Base-by-base conservation (phyloP, 2,329 filamentous ascomycete genomes). In the Paraconiothyrium brasiliense region DNA sequence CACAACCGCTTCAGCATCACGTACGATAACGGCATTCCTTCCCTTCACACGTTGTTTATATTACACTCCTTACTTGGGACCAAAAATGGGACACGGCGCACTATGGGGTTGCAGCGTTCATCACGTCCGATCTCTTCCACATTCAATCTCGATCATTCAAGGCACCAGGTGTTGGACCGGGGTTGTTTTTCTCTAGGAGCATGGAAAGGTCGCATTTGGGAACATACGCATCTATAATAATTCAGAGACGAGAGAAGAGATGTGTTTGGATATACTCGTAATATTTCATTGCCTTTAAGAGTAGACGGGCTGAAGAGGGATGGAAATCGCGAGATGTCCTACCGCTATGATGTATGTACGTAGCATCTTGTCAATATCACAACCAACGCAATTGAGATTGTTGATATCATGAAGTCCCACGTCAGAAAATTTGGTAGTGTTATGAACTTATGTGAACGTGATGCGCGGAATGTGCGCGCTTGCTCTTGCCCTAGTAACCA, bases 1-100 rank as follows among this genome's bases (percentile, higher is more conserved):
- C 37, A 20, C 22, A 24, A 2, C 16, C 32, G 52, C 55, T 41
- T 58, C 57, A 30, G 58, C 60, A 59, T 57, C 47, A 61, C 62
- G 62, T 61, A 58, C 43, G 51, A 64, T 59, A 57, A 61, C 57
- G 67, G 58, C 67, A 66, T 60, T 63, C 52, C 56, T 59, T 62
- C 55, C 34, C 34, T 63, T 64, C 62, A 37, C 20, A 46, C 34
- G 30, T 41, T 55, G 47, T 68, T 51, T 60, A 57, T 62, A 66
- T 62, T 67, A 58, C 66, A 59, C 62, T 69, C 66, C 64, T 69
- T 67, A 63, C 46, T 56, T 50, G 55, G 50, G 50, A 58, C 51
- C 51, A 47, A 37, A 62, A 59, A 60, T 34, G 27, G 57, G 49
- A 43, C 14, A 39, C 49, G 54, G 59, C 43, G 55, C 48, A 52